Conservation (phyloP, 805 yeast species). For the Barnettozyma siamensis region DNA sequence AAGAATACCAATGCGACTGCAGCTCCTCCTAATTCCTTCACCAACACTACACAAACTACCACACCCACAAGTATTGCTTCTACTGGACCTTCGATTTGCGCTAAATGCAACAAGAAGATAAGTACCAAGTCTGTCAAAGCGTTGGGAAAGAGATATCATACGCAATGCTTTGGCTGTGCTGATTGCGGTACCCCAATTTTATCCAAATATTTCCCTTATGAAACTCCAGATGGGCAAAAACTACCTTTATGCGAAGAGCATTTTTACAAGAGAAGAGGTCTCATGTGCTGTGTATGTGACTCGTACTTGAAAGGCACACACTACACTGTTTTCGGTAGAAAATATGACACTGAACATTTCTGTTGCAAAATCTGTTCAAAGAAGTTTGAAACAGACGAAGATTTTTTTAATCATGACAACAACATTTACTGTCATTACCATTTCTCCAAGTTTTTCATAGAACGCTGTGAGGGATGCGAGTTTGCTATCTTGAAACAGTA, state of each 20-base stretch:
- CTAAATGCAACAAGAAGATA: constrained; percentile 46
- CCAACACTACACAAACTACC: constrained; percentile 10
- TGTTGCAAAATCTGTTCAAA: constrained; percentile 82
- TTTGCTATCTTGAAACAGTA: constrained; percentile 90
- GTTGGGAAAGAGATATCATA: constrained; percentile 70
- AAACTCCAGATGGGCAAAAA: constrained; percentile 36
- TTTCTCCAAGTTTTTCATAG: constrained; percentile 80
- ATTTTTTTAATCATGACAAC: constrained; percentile 82
- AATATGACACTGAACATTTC: constrained; percentile 93
- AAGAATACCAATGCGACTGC: constrained; percentile 5
- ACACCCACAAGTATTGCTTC: constrained; percentile 5
- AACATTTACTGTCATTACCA: constrained; percentile 87
- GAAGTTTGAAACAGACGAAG: constrained; percentile 86
- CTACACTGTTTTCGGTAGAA: constrained; percentile 86
- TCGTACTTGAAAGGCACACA: constrained; percentile 86
- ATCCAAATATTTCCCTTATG: constrained; percentile 83
- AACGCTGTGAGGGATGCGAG: constrained; percentile 89
- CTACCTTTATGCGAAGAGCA: constrained; percentile 85
- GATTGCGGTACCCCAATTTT: constrained; percentile 82
- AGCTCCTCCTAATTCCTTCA: not conserved
- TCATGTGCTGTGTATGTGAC: constrained; percentile 84
- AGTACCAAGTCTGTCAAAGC: constrained; percentile 85
- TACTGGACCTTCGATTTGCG: constrained; percentile 31
- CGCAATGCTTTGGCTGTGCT: constrained; percentile 79
- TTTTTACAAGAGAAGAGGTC: constrained; percentile 77